Evolutionary conservation across 768 basidiomycete species (phyloP).

Genomic region (Ramaria rubella): DNA sequence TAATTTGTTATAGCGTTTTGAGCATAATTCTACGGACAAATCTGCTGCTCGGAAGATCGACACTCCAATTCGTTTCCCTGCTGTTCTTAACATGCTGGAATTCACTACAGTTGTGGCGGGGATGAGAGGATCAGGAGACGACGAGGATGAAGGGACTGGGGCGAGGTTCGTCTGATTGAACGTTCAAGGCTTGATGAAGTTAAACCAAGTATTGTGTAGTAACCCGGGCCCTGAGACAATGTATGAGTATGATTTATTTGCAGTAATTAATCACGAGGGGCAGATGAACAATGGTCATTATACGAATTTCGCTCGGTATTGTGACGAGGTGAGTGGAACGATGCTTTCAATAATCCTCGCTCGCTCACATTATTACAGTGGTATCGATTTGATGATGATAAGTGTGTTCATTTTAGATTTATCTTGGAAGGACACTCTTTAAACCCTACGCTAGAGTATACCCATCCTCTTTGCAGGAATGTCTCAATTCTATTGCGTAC

Average conservation of each 20-base stretch:
- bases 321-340: conserved; percentile 62
- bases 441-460: conserved; percentile 50
- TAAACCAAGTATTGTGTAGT: conserved; percentile 20
- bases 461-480: conserved; percentile 57
- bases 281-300: conserved; percentile 94
- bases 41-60: conserved; percentile 80
- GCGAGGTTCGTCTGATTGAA: not conserved
- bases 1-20: conserved; percentile 63
- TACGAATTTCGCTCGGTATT: conserved; percentile 76
- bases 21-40: conserved; percentile 73
- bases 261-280: conserved; percentile 92
- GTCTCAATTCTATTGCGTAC: conserved; percentile 71
- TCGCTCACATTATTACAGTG: conserved; percentile 43
- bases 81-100: conserved; percentile 80
- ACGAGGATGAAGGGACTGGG: not conserved
- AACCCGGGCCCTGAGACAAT: conserved; percentile 54
- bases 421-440: conserved; percentile 4
- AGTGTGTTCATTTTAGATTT: conserved; percentile 40
- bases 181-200: not conserved
- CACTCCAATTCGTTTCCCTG: conserved; percentile 72
- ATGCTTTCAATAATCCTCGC: not conserved
- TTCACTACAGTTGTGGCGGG: conserved; percentile 59
- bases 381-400: conserved; percentile 94
- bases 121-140: conserved; percentile 35
- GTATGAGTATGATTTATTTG: conserved; percentile 88